Conservation (phyloP, 2,329 filamentous ascomycete genomes). For the Teratosphaeria nubilosa region DNA sequence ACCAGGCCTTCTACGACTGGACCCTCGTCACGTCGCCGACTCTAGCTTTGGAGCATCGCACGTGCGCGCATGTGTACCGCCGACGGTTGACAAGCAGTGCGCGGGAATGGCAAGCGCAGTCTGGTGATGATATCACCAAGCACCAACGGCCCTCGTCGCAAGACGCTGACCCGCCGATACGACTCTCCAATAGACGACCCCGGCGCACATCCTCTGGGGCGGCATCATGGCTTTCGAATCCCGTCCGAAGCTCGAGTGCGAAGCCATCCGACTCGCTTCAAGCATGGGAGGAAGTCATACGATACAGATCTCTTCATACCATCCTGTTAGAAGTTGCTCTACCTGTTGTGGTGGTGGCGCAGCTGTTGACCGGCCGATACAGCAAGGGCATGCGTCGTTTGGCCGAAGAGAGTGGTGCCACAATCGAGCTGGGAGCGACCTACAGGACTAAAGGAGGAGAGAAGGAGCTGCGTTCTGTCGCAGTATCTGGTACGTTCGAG, state of each 20-base stretch:
- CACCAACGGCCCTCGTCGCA: background rate
- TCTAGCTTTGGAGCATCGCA: background rate
- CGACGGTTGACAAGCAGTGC: background rate
- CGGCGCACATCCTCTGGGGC: background rate
- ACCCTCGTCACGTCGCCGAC: constrained; percentile 17
- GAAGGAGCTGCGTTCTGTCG: constrained; percentile 4
- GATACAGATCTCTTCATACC: constrained; percentile 8
- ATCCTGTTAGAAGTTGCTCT: constrained; percentile 14
- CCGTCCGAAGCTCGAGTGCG: constrained; percentile 5
- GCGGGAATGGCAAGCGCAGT: background rate
- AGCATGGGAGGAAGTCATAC: constrained; percentile 10
- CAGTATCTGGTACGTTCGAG: constrained; percentile 9
- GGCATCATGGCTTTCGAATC: background rate
- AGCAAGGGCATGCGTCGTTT: constrained; percentile 2
- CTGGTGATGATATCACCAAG: background rate
- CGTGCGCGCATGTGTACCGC: background rate
- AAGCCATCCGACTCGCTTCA: constrained; percentile 9
- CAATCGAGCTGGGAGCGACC: constrained; percentile 6
- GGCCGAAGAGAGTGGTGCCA: constrained; percentile 2
- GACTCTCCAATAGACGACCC: background rate
- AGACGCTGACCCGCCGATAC: background rate
- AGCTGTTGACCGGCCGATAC: background rate
- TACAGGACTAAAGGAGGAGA: background rate
- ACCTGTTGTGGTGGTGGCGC: background rate
- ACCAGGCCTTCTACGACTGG: constrained; percentile 36